Conservation (phyloP, 2,329 filamentous ascomycete species). For the Pseudopyricularia javanii region DNA sequence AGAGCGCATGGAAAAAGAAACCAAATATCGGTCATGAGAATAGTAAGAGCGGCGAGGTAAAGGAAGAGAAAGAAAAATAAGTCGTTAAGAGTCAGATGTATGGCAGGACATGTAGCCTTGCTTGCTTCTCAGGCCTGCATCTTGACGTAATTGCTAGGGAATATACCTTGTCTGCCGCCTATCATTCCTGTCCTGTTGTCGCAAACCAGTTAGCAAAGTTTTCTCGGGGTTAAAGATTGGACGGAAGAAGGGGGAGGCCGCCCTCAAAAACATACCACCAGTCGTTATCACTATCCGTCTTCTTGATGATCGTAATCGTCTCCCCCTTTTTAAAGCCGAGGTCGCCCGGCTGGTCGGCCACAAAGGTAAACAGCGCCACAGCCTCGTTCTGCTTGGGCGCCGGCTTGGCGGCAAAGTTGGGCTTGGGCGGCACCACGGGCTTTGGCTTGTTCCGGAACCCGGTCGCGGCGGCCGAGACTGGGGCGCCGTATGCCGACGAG, state of each 20-base stretch:
- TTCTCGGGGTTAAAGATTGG: too few species aligned
- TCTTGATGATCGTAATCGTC: constrained; percentile 86
- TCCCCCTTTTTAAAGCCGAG: constrained; percentile 83
- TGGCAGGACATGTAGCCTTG: background rate
- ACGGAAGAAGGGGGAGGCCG: too few species aligned
- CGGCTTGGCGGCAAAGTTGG: constrained; percentile 57
- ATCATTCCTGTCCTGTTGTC: constrained; percentile 68
- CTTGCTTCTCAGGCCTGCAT: constrained; percentile 37
- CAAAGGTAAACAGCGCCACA: constrained; percentile 84
- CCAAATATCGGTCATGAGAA: too few species aligned
- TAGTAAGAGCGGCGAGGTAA: too few species aligned
- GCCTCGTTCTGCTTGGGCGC: constrained; percentile 65
- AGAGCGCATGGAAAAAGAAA: too few species aligned
- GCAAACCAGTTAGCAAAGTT: constrained; percentile 4
- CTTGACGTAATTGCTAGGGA: constrained; percentile 72
- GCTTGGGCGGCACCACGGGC: constrained; percentile 79
- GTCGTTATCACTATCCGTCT: constrained; percentile 85
- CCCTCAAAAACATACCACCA: constrained; percentile 63
- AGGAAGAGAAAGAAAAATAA: too few species aligned
- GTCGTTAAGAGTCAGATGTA: too few species aligned
- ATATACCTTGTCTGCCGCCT: constrained; percentile 76
- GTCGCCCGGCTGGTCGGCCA: constrained; percentile 85
- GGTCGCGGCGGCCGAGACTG: constrained; percentile 12
- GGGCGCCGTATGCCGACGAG: constrained; percentile 8
- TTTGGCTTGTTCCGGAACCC: constrained; percentile 37